phyloP scores from a whole-genome alignment of 352 stramenopile genomes.

The Pythium biforme region DNA sequence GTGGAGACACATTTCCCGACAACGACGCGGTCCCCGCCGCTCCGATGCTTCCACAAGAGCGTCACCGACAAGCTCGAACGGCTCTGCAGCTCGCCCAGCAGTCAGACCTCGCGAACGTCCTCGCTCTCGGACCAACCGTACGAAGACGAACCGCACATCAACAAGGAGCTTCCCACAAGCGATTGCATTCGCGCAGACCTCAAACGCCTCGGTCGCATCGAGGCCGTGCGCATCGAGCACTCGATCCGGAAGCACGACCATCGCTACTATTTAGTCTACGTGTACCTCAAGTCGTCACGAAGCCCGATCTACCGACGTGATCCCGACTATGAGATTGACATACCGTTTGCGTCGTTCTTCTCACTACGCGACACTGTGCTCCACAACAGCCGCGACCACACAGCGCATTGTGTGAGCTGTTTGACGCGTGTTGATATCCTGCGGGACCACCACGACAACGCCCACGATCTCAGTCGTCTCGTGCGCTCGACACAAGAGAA shows the following conservation, averaged over 20 bases:
- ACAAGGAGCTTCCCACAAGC: background rate
- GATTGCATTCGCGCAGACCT: background rate
- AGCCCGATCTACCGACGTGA: constrained; percentile 3
- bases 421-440: background rate
- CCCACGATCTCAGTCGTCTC: background rate
- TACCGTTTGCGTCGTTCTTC: background rate
- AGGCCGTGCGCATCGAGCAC: constrained; percentile 12
- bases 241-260: constrained; percentile 14
- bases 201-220: background rate
- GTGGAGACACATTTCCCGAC: background rate
- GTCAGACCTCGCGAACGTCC: background rate
- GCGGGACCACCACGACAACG: background rate
- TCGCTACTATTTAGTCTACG: constrained; percentile 13
- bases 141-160: background rate
- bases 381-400: background rate
- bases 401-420: background rate
- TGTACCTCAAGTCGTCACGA: background rate
- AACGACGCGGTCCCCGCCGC: background rate
- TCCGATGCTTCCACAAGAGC: background rate
- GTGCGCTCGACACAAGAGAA: background rate
- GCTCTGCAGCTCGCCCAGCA: background rate
- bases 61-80: constrained; percentile 5
- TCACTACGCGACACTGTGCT: background rate
- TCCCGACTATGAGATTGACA: constrained; percentile 4
- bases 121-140: background rate